phyloP scores from a whole-genome alignment of 148 eudicot species.

The Amaranthus palmeri region DNA sequence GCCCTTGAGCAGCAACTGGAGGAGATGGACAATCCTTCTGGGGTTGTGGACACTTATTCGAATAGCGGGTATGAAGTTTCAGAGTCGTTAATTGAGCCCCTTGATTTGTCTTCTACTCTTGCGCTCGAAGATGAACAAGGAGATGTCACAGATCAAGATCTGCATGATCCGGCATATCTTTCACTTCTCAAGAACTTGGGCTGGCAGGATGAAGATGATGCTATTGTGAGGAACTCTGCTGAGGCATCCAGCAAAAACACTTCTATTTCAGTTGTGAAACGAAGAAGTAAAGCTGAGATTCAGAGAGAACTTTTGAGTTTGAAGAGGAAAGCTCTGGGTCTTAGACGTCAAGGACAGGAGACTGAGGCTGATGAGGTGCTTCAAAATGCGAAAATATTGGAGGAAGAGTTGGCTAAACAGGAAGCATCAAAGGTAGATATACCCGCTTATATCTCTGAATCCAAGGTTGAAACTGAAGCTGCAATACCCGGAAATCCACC shows the following conservation, averaged over 20 bases:
- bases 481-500: conserved; percentile 9
- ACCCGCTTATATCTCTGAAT: conserved; percentile 22
- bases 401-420: conserved; percentile 65
- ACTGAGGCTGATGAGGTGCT: conserved; percentile 83
- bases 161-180: conserved; percentile 79
- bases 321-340: conserved; percentile 76
- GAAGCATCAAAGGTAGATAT: conserved; percentile 48
- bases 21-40: conserved; percentile 57
- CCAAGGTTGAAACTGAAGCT: conserved; percentile 1
- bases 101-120: conserved; percentile 27
- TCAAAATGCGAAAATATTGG: conserved; percentile 50
- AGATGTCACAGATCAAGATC: conserved; percentile 80
- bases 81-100: conserved; percentile 11
- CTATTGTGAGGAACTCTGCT: conserved; percentile 20
- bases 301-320: conserved; percentile 76
- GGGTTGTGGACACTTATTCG: conserved; percentile 19
- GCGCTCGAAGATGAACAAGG: conserved; percentile 45
- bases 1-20: conserved; percentile 83
- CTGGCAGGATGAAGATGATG: conserved; percentile 72
- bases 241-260: conserved; percentile 24
- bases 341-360: conserved; percentile 78
- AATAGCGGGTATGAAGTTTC: conserved; percentile 10
- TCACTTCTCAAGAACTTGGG: conserved; percentile 68
- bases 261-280: conserved; percentile 18
- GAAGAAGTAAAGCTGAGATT: conserved; percentile 67